phyloP scores from a whole-genome alignment of 2,329 filamentous ascomycete genomes.

The Alternaria panax region DNA sequence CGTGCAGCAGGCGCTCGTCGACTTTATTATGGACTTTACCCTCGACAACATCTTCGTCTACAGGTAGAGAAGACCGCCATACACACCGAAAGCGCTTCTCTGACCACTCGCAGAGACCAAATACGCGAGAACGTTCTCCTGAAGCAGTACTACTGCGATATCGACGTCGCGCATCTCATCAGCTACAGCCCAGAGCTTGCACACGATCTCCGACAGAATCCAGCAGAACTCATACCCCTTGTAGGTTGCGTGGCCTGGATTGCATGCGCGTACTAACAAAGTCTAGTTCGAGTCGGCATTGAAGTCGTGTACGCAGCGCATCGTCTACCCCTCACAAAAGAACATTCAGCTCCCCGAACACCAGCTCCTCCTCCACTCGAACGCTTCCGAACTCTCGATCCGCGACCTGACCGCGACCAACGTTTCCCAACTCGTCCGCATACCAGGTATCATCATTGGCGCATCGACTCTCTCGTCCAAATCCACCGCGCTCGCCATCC shows the following conservation, averaged over 20 bases:
- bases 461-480: conserved; percentile 97
- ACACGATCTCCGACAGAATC: conserved; percentile 86
- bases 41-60: conserved; percentile 96
- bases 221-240: conserved; percentile 88
- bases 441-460: conserved; percentile 96
- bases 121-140: conserved; percentile 92
- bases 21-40: conserved; percentile 92
- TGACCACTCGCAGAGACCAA: conserved; percentile 74
- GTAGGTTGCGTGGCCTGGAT: conserved; percentile 59
- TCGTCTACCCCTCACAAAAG: conserved; percentile 81
- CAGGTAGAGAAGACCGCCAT: conserved; percentile 58
- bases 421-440: conserved; percentile 92
- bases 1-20: conserved; percentile 79
- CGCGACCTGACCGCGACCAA: conserved; percentile 91
- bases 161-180: conserved; percentile 94
- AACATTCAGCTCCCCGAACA: conserved; percentile 80
- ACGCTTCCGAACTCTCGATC: conserved; percentile 88
- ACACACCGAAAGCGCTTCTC: conserved; percentile 20
- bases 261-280: conserved; percentile 21
- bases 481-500: conserved; percentile 82
- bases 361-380: conserved; percentile 93
- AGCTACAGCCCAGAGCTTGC: conserved; percentile 96
- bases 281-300: conserved; percentile 86
- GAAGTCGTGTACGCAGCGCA: conserved; percentile 89
- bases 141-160: conserved; percentile 94